phyloP scores from a whole-genome alignment of 345 rosid species.

The Populus alba region DNA sequence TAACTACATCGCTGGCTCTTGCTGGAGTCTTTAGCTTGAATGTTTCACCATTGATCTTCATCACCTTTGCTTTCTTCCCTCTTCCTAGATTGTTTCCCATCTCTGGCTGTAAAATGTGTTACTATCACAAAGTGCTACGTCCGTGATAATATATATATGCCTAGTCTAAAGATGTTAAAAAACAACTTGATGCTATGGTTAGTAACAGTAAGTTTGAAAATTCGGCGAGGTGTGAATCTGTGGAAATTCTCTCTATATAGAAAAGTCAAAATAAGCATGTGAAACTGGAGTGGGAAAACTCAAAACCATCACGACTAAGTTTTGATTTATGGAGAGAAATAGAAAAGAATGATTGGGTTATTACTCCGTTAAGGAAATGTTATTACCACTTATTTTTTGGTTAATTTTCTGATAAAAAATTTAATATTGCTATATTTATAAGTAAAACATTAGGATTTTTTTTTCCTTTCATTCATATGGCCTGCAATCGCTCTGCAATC shows the following conservation, averaged over 20 bases:
- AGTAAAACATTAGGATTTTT: too few relatives aligned
- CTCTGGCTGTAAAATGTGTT: not conserved
- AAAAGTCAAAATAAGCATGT: constrained; percentile 11
- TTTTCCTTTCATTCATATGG: too few relatives aligned
- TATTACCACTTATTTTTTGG: too few relatives aligned
- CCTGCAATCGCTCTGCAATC: too few relatives aligned
- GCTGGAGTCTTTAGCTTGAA: constrained; percentile 72
- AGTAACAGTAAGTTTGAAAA: not conserved
- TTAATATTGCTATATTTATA: too few relatives aligned
- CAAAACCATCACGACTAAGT: not conserved
- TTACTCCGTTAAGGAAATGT: too few relatives aligned
- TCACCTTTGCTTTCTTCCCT: constrained; percentile 56
- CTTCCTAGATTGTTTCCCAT: constrained; percentile 82
- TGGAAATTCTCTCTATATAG: not conserved
- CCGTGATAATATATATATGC: not conserved
- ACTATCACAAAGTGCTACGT: not conserved
- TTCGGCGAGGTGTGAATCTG: constrained; percentile 3
- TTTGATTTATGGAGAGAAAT: too few relatives aligned
- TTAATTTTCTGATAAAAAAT: too few relatives aligned
- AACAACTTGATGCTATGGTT: not conserved
- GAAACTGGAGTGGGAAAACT: not conserved
- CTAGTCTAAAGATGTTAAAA: not conserved
- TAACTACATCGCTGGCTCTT: constrained; percentile 56
- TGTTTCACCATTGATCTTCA: constrained; percentile 86
- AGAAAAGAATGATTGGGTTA: too few relatives aligned